Evolutionary conservation across 306 rosid genomes (phyloP).

Genomic region (Astragalus membranaceus): DNA sequence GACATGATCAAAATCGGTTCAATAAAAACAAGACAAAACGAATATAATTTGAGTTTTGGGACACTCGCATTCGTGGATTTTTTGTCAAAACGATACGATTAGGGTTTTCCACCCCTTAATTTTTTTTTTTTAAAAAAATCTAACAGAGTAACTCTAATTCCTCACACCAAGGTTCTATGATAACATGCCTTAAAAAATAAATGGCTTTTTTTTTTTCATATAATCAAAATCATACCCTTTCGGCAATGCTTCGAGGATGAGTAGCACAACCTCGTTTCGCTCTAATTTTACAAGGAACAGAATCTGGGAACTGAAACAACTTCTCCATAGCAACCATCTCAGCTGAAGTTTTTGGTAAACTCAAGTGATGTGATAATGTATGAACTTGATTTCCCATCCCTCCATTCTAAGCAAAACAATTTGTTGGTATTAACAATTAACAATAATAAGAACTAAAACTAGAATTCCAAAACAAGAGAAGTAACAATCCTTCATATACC

Average conservation of each 20-base stretch:
- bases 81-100: too few relatives aligned
- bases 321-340: slow-evolving; percentile 60
- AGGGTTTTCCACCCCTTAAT: too few relatives aligned
- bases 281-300: slow-evolving; percentile 91
- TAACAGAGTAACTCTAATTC: too few relatives aligned
- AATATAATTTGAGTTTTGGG: too few relatives aligned
- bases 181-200: background rate
- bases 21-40: too few relatives aligned
- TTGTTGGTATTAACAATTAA: background rate
- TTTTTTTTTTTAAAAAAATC: too few relatives aligned
- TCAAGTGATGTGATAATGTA: slow-evolving; percentile 63
- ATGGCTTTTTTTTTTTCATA: background rate
- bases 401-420: slow-evolving; percentile 43
- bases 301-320: slow-evolving; percentile 68
- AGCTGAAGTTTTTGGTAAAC: slow-evolving; percentile 65
- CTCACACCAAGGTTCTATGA: background rate
- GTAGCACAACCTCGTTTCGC: slow-evolving; percentile 98
- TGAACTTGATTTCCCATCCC: slow-evolving; percentile 55
- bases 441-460: slow-evolving; percentile 2
- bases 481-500: slow-evolving; percentile 31
- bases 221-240: slow-evolving; percentile 47
- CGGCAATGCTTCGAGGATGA: slow-evolving; percentile 98
- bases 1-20: too few relatives aligned
- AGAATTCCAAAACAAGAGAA: background rate
- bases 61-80: too few relatives aligned